Conservation (phyloP, 2,329 filamentous ascomycete genomes). For the Laburnicola sp. region DNA sequence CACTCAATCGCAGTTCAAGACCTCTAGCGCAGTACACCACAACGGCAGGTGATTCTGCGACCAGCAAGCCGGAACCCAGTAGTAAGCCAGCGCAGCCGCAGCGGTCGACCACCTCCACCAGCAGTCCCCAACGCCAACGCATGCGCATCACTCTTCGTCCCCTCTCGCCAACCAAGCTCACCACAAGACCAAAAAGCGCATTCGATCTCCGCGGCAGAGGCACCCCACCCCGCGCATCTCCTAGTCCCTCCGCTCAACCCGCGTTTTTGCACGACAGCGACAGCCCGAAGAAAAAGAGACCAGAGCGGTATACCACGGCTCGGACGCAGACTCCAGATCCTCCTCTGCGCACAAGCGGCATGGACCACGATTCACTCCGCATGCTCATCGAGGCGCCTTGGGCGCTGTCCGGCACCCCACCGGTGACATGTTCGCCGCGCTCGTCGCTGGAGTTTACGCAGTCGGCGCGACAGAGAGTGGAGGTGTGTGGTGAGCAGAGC, state of each 20-base stretch:
- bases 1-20: constrained; percentile 15
- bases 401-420: constrained; percentile 6
- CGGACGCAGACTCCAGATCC: neutral
- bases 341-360: neutral
- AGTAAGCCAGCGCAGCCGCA: neutral
- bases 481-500: constrained; percentile 14
- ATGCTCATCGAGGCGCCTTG: constrained; percentile 15
- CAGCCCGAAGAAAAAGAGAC: neutral
- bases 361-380: constrained; percentile 13
- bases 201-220: constrained; percentile 33
- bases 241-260: neutral
- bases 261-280: neutral
- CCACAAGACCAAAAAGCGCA: constrained; percentile 35
- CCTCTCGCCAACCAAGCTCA: constrained; percentile 25
- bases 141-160: constrained; percentile 23
- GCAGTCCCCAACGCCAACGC: constrained; percentile 15
- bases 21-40: constrained; percentile 22
- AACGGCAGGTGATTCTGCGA: constrained; percentile 9
- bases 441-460: constrained; percentile 2
- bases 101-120: constrained; percentile 3
- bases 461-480: neutral
- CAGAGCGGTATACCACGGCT: neutral
- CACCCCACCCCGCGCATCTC: neutral
- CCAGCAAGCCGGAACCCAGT: neutral
- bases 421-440: neutral